phyloP scores from a whole-genome alignment of 345 rosid species.

The Carallia brachiata region DNA sequence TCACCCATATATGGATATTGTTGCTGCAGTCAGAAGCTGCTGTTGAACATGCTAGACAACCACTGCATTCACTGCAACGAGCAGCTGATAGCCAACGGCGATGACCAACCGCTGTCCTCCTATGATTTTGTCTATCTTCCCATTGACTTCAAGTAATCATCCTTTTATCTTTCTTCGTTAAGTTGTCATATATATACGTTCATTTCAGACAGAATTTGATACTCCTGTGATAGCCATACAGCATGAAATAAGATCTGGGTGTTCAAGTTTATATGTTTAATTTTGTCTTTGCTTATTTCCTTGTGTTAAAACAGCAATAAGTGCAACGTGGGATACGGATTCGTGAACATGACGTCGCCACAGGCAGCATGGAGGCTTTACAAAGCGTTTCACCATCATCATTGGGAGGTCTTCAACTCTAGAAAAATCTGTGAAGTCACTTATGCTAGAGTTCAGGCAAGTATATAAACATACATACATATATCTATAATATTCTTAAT shows the following conservation, averaged over 20 bases:
- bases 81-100: constrained; percentile 42
- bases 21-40: constrained; percentile 25
- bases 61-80: constrained; percentile 91
- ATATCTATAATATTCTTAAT: too few species aligned
- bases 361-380: constrained; percentile 70
- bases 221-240: too few species aligned
- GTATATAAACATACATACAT: too few species aligned
- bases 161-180: background rate
- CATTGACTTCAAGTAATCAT: constrained; percentile 76
- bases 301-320: constrained; percentile 52
- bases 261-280: too few species aligned
- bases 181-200: background rate
- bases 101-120: constrained; percentile 61
- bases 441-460: constrained; percentile 88
- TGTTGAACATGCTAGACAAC: constrained; percentile 79
- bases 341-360: constrained; percentile 94
- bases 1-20: background rate
- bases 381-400: constrained; percentile 74
- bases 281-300: background rate
- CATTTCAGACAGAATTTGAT: background rate
- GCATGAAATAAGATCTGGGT: too few species aligned
- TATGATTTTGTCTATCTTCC: constrained; percentile 95
- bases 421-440: constrained; percentile 87
- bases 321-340: constrained; percentile 96
- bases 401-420: constrained; percentile 75